These are phyloP conservation scores for Tolypocladium pustulatum DNA, from an alignment of 2,329 filamentous ascomycete genomes.

Conservation along the genomic window DNA sequence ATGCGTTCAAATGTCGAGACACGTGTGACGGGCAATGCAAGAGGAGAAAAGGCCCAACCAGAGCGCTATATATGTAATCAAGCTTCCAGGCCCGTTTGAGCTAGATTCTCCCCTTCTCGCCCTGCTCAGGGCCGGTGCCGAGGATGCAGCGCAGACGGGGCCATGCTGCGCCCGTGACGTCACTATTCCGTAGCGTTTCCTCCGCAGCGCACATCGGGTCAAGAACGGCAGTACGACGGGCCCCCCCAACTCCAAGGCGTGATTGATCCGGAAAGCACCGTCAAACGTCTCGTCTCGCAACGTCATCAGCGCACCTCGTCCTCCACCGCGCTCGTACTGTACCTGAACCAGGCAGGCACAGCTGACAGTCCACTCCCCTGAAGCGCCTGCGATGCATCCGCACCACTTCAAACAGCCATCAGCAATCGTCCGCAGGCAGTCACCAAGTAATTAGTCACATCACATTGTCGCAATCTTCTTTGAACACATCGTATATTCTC, in stretches of 20 bases:
- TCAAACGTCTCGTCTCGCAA: not conserved
- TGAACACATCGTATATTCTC: slow-evolving; percentile 28
- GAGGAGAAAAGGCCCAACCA: not conserved
- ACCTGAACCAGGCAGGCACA: not conserved
- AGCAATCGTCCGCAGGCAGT: not conserved
- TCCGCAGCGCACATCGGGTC: not conserved
- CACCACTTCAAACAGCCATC: no score
- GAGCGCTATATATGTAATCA: not conserved
- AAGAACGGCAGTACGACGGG: not conserved
- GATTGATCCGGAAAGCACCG: not conserved
- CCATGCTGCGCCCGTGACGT: slow-evolving; percentile 1
- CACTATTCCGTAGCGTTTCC: slow-evolving; percentile 1
- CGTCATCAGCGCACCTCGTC: not conserved
- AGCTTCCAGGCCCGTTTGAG: not conserved
- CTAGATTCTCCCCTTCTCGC: not conserved
- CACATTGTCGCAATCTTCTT: slow-evolving; percentile 1
- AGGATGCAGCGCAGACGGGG: not conserved
- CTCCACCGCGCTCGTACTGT: not conserved
- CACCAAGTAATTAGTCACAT: not conserved
- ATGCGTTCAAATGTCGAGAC: not conserved
- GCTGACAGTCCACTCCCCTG: not conserved
- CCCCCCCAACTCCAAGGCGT: not conserved
- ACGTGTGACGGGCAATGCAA: not conserved
- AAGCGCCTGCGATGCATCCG: not conserved
- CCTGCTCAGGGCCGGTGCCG: not conserved